These are phyloP conservation scores for Geotrichum phurueaensis DNA, from an alignment of 1,139 yeast genomes.

Conservation along the genomic window DNA sequence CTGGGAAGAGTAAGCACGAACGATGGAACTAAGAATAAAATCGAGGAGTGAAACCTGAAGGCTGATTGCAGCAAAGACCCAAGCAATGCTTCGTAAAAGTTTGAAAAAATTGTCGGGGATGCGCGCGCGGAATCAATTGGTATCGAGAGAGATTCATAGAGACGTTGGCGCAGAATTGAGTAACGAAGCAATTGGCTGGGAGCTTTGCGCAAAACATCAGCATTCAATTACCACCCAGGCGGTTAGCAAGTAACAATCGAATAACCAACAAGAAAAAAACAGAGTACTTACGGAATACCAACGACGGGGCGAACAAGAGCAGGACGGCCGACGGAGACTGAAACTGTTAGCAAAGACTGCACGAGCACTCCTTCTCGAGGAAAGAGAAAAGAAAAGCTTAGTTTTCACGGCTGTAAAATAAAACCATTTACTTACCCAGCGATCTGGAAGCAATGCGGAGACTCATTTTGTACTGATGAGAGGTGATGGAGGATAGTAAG, in stretches of 20 bases:
- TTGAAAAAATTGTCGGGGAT: neutral
- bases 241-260: neutral
- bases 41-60: neutral
- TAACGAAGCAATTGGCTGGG: neutral
- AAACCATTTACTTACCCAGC: slow-evolving; percentile 23
- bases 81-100: neutral
- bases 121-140: neutral
- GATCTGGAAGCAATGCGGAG: slow-evolving; percentile 29
- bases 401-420: neutral
- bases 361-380: neutral
- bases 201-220: neutral
- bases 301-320: slow-evolving; percentile 24
- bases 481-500: slow-evolving; percentile 1
- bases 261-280: neutral
- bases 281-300: slow-evolving; percentile 20
- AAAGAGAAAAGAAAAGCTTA: neutral
- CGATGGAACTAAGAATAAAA: slow-evolving; percentile 20
- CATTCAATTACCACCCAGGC: neutral
- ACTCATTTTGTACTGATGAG: slow-evolving; percentile 23
- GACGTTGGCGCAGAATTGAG: neutral
- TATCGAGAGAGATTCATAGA: neutral
- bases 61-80: neutral
- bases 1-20: slow-evolving; percentile 36
- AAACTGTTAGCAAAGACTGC: neutral
- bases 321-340: slow-evolving; percentile 18